Percentiles rank a stretch among this genome's conserved stretches.
phyloP scores from a whole-genome alignment of 306 rosid genomes.

The Cajanus cajan region DNA sequence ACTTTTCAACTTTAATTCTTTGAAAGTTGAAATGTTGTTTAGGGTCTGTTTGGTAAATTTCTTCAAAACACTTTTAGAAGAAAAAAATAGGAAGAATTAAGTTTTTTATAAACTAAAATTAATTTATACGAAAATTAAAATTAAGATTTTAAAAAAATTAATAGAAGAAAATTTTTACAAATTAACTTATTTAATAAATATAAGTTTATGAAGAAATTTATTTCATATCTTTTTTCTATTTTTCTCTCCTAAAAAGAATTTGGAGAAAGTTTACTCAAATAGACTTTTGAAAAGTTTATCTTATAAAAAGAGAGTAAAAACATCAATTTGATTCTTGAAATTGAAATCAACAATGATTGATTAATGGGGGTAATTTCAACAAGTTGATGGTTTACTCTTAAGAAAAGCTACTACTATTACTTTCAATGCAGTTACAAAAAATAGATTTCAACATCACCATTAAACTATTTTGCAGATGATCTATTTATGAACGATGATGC shows the following conservation, averaged over 20 bases:
- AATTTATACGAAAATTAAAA: too few species aligned
- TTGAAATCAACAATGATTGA: background rate
- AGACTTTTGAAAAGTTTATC: background rate
- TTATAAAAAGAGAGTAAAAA: background rate
- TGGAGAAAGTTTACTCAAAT: too few species aligned
- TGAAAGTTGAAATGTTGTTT: background rate
- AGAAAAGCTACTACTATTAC: background rate
- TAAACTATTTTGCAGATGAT: slow-evolving; percentile 47
- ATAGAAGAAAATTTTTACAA: too few species aligned
- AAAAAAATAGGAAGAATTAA: too few species aligned
- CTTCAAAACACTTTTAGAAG: too few species aligned
- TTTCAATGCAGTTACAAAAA: background rate
- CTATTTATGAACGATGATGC: slow-evolving; percentile 52
- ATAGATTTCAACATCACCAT: background rate
- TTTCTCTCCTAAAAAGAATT: too few species aligned
- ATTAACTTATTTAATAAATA: too few species aligned
- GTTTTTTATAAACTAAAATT: too few species aligned
- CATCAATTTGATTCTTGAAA: background rate
- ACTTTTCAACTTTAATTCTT: background rate
- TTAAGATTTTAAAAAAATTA: too few species aligned
- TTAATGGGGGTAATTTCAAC: background rate
- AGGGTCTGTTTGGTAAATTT: too few species aligned
- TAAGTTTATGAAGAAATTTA: too few species aligned
- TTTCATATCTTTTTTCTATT: too few species aligned
- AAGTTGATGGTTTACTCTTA: background rate